Conservation (phyloP, 306 rosid genomes). For the Ammopiptanthus mongolicus region DNA sequence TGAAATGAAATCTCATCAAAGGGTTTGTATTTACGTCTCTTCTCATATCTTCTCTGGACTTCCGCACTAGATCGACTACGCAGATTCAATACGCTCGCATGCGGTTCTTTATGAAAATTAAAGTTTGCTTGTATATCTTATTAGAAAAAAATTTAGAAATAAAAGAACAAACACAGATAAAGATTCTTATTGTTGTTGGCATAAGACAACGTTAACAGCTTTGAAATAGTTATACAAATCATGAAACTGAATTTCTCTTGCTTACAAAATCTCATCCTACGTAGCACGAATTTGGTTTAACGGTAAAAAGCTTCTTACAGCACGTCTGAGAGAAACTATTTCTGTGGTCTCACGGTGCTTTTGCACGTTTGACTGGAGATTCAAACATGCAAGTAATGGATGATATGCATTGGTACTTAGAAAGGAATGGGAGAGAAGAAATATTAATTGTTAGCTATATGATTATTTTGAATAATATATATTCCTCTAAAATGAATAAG, state of each 20-base stretch:
- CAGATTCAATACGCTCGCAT: not conserved
- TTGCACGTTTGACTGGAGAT: too few relatives aligned
- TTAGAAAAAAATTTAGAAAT: not conserved
- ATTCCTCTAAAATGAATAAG: too few relatives aligned
- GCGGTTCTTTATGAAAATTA: not conserved
- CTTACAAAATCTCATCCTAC: not conserved
- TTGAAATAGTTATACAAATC: not conserved
- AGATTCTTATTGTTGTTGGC: too few relatives aligned
- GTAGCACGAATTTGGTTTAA: too few relatives aligned
- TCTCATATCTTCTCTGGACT: constrained; percentile 29
- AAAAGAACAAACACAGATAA: too few relatives aligned
- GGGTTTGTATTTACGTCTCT: not conserved
- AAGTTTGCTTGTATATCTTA: not conserved
- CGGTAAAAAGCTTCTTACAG: too few relatives aligned
- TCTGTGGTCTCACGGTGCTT: too few relatives aligned
- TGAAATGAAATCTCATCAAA: not conserved
- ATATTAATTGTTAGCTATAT: not conserved
- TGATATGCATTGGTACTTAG: not conserved
- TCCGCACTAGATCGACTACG: not conserved
- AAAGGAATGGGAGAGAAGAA: not conserved
- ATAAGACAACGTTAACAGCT: too few relatives aligned
- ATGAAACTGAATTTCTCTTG: not conserved
- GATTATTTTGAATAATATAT: too few relatives aligned
- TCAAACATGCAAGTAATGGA: too few relatives aligned
- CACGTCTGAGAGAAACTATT: too few relatives aligned